A percentile compares a stretch with the other conserved stretches of the same genome.
Conservation (phyloP, 768 basidiomycete genomes). For the Phylloporus sp. region DNA sequence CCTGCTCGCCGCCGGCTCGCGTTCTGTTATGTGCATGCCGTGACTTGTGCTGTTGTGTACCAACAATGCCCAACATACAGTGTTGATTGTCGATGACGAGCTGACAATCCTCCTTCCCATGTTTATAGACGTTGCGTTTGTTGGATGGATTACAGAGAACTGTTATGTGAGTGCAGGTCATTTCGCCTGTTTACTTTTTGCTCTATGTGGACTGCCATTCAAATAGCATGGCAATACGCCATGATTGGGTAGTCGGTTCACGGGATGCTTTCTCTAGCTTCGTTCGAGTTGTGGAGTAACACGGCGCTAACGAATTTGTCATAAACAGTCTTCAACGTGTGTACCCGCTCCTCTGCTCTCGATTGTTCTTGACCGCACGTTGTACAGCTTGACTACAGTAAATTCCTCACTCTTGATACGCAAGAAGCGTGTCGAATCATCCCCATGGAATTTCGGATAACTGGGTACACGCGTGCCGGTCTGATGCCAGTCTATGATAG, state of each 20-base stretch:
- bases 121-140: slow-evolving; percentile 49
- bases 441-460: slow-evolving; percentile 43
- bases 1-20: background rate
- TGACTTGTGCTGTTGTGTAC: background rate
- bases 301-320: background rate
- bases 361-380: background rate
- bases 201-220: background rate
- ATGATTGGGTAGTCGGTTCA: background rate
- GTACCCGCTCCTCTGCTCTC: background rate
- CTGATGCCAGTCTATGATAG: slow-evolving; percentile 18
- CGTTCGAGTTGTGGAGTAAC: background rate
- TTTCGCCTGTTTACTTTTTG: background rate
- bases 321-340: slow-evolving; percentile 23
- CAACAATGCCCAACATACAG: background rate
- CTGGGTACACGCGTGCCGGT: slow-evolving; percentile 31
- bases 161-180: slow-evolving; percentile 40
- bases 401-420: slow-evolving; percentile 29
- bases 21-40: background rate
- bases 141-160: slow-evolving; percentile 55
- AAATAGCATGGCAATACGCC: background rate
- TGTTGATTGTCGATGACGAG: background rate
- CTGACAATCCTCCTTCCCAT: slow-evolving; percentile 4
- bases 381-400: slow-evolving; percentile 20
- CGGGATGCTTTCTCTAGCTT: background rate
- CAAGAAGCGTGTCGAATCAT: slow-evolving; percentile 51